phyloP scores from a whole-genome alignment of 2,329 filamentous ascomycete species.

The Trichoderma arundinaceum region DNA sequence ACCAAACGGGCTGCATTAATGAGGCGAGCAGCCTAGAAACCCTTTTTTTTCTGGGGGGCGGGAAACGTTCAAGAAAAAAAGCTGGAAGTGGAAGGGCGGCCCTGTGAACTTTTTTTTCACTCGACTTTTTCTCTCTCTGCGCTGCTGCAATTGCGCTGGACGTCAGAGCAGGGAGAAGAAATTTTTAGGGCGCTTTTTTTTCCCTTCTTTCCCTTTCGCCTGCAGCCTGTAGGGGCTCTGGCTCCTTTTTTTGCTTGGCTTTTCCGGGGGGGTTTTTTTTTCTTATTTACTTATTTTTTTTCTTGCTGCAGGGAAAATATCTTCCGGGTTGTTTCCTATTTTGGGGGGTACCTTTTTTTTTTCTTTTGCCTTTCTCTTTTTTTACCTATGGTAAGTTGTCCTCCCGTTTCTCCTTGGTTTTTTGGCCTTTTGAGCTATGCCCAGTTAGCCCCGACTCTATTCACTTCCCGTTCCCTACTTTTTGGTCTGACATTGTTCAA shows the following conservation, averaged over 20 bases:
- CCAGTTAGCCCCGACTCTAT: conserved; percentile 7
- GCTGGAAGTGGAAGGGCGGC: no score
- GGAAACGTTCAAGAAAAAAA: not conserved
- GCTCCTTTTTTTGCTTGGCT: not conserved
- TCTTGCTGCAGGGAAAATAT: conserved; percentile 8
- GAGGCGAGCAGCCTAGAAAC: conserved; percentile 12
- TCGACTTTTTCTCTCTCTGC: not conserved
- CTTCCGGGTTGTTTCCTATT: conserved; percentile 22
- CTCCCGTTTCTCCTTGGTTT: not conserved
- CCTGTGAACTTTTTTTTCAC: not conserved
- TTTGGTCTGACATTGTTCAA: not conserved
- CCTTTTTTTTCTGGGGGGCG: conserved; percentile 1
- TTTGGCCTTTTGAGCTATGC: conserved; percentile 3
- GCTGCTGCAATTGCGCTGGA: conserved; percentile 13
- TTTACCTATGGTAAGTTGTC: conserved; percentile 25
- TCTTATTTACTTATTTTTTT: not conserved
- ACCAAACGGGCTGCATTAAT: not conserved
- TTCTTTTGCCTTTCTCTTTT: not conserved
- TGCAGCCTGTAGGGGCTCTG: conserved; percentile 20
- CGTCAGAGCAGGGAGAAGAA: conserved; percentile 8
- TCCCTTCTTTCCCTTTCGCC: not conserved
- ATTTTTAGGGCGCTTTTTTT: conserved; percentile 10
- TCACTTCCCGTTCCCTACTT: not conserved
- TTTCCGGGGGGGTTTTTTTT: conserved; percentile 4
- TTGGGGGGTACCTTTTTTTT: not conserved